Evolutionary conservation across 1,284 basidiomycete species (phyloP), one percentile per base, ranked within the genome.

Genomic region (Caloboletus inedulis): DNA sequence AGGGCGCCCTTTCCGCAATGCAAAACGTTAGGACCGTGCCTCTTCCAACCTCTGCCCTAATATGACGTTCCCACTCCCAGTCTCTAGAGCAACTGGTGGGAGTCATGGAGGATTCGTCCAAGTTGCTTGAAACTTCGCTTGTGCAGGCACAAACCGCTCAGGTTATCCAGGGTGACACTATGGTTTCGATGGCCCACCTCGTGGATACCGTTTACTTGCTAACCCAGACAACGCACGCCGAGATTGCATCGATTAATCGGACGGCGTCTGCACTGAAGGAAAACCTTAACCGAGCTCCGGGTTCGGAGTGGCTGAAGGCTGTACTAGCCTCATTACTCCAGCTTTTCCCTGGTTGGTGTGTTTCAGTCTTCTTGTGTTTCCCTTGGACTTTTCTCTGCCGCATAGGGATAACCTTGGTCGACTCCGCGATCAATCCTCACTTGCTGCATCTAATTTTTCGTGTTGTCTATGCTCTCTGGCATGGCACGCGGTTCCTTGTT

Each of bases 241-340:
- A 79, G 52, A 66, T 82, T 47, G 62, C 68, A 51, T 73, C 70
- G 47, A 74, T 82, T 53, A 82, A 80, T 54, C 63, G 59, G 9
- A 77, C 80, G 29, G 67, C 77, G 6, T 54, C 63, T 19, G 65
- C 65, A 9, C 55, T 78, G 44, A 70, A 65, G 30, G 62, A 69
- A 29, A 60, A 61, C 19, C 58, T 71, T 31, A 44, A 34, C 25
- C 58, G 42, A 41, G 31, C 47, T 10, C 45, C 55, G 3, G 21
- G 53, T 45, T 52, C 49, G 23, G 58, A 61, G 23, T 67, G 66
- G 68, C 21, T 54, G 9, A 63, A 53, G 41, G 54, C 53, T 37
- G 40, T 52, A 27, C 34, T 61, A 1, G 29, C 53, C 25, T 51
- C 60, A 3, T 40, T 55, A 12, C 29, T 64, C 13, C 53, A 52